These are phyloP conservation scores for Bromus sterilis DNA, from an alignment of 176 grass and related monocot species.

Conservation along the genomic window DNA sequence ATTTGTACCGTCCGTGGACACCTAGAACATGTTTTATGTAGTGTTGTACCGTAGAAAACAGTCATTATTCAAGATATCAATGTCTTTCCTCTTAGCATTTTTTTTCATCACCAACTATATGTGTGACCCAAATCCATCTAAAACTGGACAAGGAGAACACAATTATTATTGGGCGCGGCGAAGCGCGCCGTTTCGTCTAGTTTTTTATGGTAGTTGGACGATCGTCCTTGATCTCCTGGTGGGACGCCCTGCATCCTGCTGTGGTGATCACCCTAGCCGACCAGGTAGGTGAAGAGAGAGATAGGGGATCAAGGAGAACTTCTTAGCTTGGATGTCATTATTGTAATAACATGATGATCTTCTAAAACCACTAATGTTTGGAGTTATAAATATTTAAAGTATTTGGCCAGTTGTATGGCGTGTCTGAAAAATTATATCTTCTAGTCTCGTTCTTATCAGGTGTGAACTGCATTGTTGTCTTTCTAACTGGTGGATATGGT, in stretches of 20 bases:
- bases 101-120: no score
- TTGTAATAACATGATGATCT: background rate
- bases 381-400: background rate
- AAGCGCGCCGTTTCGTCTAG: no score
- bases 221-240: background rate
- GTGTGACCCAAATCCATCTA: no score
- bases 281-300: background rate
- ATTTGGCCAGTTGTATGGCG: background rate
- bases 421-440: background rate
- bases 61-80: no score
- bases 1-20: no score
- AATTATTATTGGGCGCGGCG: no score
- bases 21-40: no score
- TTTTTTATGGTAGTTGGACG: background rate
- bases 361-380: background rate
- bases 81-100: no score
- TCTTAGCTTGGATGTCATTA: background rate
- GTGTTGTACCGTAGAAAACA: no score
- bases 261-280: background rate
- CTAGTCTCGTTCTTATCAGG: background rate
- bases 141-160: no score
- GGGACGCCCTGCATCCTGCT: background rate
- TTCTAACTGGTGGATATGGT: slow-evolving; percentile 15
- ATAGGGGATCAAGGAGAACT: background rate
- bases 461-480: slow-evolving; percentile 2